Conservation (phyloP, 257 asterid genomes). For the Gardenia jasminoides region DNA sequence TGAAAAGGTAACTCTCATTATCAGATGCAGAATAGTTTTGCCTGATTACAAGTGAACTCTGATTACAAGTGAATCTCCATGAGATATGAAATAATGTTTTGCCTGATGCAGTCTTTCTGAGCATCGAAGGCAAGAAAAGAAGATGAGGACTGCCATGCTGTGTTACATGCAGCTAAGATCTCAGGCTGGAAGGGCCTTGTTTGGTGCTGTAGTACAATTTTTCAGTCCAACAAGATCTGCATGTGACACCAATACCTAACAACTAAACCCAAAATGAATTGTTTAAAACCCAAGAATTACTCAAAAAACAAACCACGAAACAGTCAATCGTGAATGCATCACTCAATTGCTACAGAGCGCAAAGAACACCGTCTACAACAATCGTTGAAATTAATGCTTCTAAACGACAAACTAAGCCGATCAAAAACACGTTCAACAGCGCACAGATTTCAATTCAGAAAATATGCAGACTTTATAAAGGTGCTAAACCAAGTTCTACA, state of each 20-base stretch:
- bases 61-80: neutral
- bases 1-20: neutral
- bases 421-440: neutral
- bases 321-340: neutral
- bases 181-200: neutral
- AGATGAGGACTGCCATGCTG: no score
- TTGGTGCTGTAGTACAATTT: neutral
- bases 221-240: neutral
- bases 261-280: neutral
- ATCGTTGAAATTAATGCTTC: neutral
- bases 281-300: neutral
- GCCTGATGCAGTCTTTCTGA: neutral
- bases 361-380: neutral
- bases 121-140: neutral
- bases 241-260: neutral
- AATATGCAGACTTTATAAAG: neutral
- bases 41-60: neutral
- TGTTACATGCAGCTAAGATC: neutral
- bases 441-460: neutral
- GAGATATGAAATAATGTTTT: neutral
- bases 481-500: neutral
- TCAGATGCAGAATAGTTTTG: neutral
- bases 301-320: neutral
- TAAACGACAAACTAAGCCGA: neutral
- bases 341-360: neutral